Evolutionary conservation across 768 basidiomycete species (phyloP).

Genomic region (Kwoniella europaea): DNA sequence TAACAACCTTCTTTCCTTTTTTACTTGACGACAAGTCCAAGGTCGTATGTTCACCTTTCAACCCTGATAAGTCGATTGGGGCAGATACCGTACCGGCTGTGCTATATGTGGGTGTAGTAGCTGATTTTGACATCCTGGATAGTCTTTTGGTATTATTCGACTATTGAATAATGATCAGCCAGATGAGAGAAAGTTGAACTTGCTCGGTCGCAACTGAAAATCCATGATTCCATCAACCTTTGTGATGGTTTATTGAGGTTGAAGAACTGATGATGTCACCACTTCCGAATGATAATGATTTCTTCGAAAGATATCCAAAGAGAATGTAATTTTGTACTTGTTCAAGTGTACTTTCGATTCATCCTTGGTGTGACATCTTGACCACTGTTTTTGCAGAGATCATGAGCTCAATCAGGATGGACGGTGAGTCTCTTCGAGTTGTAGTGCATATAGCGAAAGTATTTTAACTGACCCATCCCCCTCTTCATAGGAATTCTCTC

Average conservation of each 20-base stretch:
- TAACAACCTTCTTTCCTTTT: conserved; percentile 41
- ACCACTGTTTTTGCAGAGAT: neutral
- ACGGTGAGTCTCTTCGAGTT: conserved; percentile 18
- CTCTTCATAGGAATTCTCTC: conserved; percentile 28
- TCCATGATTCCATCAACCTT: too few species aligned
- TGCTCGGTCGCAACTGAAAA: too few species aligned
- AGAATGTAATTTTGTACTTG: too few species aligned
- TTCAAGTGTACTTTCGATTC: too few species aligned
- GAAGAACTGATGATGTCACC: conserved; percentile 20
- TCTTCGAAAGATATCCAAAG: neutral
- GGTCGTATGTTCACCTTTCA: conserved; percentile 43
- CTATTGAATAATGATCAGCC: too few species aligned
- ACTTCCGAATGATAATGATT: neutral
- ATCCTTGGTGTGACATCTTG: neutral
- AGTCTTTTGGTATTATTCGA: neutral
- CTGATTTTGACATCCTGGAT: conserved; percentile 5
- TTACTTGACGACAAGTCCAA: conserved; percentile 30
- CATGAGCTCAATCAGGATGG: conserved; percentile 31
- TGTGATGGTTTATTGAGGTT: too few species aligned
- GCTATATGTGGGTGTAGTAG: conserved; percentile 32
- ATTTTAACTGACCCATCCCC: neutral
- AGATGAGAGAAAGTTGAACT: too few species aligned
- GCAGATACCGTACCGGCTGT: conserved; percentile 51
- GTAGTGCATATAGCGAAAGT: too few species aligned
- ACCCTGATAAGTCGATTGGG: conserved; percentile 41